Percentiles rank a stretch among this genome's conserved stretches.
Evolutionary conservation across 495 filamentous ascomycete genomes (phyloP).

Genomic region (Usnea hakonensis): DNA sequence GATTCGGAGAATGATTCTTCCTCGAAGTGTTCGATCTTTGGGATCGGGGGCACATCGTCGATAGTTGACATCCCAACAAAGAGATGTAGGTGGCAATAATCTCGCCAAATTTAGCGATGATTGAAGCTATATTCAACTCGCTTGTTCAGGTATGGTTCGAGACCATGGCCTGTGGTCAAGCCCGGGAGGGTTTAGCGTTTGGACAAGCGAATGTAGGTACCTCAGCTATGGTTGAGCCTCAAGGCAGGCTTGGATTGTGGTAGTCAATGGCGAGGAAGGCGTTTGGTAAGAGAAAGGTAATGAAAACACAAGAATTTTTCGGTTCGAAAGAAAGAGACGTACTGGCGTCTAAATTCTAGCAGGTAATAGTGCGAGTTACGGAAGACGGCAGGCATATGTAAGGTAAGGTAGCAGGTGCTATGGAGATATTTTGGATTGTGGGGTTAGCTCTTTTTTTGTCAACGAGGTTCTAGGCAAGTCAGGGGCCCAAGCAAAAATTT

Average conservation of each 20-base stretch:
- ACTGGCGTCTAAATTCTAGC: constrained; percentile 13
- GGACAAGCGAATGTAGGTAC: constrained; percentile 12
- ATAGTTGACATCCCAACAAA: constrained; percentile 22
- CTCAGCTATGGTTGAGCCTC: constrained; percentile 9
- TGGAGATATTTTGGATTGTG: not conserved
- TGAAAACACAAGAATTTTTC: constrained; percentile 1
- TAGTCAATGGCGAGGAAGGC: constrained; percentile 4
- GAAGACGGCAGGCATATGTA: constrained; percentile 15
- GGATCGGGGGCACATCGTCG: constrained; percentile 29
- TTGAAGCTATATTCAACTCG: not conserved
- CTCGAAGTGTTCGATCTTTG: constrained; percentile 40
- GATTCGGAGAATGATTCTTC: constrained; percentile 43
- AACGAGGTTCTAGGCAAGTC: constrained; percentile 3
- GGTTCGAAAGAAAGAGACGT: constrained; percentile 9
- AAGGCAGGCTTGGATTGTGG: not conserved
- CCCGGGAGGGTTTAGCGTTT: constrained; percentile 11
- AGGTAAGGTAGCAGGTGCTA: not conserved
- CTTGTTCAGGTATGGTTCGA: constrained; percentile 14
- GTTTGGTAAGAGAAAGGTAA: constrained; percentile 18
- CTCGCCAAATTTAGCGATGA: not conserved
- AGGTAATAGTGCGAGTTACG: constrained; percentile 8
- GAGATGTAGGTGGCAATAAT: not conserved
- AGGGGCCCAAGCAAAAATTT: constrained; percentile 17
- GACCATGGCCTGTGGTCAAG: constrained; percentile 12
- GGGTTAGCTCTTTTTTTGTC: constrained; percentile 8